These are phyloP conservation scores for Aspergillus tubingensis DNA, from an alignment of 2,329 filamentous ascomycete species.

Conservation along the genomic window DNA sequence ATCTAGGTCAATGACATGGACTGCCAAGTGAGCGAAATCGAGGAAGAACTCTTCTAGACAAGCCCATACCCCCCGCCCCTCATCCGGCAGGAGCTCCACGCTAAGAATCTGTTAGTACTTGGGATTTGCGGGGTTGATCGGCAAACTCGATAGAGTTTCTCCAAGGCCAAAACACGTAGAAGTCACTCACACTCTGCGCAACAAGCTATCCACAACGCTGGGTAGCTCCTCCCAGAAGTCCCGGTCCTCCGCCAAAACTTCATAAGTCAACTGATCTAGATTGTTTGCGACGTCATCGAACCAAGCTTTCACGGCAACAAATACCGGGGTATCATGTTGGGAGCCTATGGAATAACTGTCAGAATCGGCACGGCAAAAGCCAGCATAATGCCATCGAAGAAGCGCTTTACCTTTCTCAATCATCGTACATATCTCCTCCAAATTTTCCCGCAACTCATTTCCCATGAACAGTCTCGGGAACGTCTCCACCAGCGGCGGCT, in stretches of 20 bases:
- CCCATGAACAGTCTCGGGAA: conserved; percentile 40
- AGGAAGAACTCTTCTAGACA: conserved; percentile 47
- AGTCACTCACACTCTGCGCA: conserved; percentile 41
- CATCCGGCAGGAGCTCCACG: conserved; percentile 34
- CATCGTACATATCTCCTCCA: conserved; percentile 34
- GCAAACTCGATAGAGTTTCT: no score
- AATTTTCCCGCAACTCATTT: conserved; percentile 33
- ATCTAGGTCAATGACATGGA: conserved; percentile 47
- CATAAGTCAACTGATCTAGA: conserved; percentile 37
- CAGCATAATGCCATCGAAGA: neutral
- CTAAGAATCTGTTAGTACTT: conserved; percentile 22
- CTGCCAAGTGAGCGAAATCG: conserved; percentile 41
- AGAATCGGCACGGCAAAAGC: neutral
- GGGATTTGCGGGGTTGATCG: neutral
- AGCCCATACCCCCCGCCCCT: conserved; percentile 30
- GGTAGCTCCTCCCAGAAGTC: conserved; percentile 51
- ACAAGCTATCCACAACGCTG: conserved; percentile 40
- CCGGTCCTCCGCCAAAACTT: conserved; percentile 40
- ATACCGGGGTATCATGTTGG: conserved; percentile 32
- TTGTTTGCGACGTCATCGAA: conserved; percentile 40
- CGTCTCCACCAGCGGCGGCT: conserved; percentile 33
- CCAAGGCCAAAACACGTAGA: neutral
- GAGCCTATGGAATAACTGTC: conserved; percentile 28
- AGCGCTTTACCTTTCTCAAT: conserved; percentile 41
- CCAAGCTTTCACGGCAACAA: conserved; percentile 46